A percentile compares a stretch with the other conserved stretches of the same genome.
Evolutionary conservation across 225 moss, liverwort and hornwort genomes (phyloP).

Genomic region (Marchantia polymorpha): DNA sequence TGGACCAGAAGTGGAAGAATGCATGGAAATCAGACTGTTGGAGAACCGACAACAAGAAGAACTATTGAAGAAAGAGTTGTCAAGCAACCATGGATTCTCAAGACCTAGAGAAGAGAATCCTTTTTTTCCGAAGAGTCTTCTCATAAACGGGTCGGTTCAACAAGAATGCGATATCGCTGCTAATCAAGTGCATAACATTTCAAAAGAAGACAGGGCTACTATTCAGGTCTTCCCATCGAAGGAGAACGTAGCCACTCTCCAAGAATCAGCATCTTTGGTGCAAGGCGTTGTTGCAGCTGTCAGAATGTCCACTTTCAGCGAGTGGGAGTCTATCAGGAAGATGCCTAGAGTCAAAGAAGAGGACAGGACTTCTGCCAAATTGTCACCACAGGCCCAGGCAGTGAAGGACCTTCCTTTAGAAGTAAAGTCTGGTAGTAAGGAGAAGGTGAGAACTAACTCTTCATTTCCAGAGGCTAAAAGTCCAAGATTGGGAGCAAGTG

Average conservation of each 20-base stretch:
- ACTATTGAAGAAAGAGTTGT: constrained; percentile 6
- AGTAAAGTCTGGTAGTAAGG: constrained; percentile 12
- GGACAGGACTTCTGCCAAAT: constrained; percentile 2
- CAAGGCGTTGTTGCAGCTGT: background rate
- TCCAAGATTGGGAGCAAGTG: background rate
- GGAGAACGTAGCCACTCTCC: background rate
- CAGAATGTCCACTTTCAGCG: constrained; percentile 19
- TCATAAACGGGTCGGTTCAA: constrained; percentile 1
- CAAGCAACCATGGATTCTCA: constrained; percentile 22
- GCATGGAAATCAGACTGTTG: constrained; percentile 26
- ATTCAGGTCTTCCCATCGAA: background rate
- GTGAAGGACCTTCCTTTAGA: constrained; percentile 17
- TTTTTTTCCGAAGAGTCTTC: background rate
- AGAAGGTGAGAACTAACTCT: constrained; percentile 1
- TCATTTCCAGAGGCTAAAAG: background rate
- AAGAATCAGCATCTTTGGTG: constrained; percentile 6
- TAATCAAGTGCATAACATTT: background rate
- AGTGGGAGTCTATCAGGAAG: constrained; percentile 10
- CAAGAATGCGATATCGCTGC: constrained; percentile 5
- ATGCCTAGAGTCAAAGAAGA: constrained; percentile 21
- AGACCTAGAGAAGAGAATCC: constrained; percentile 14
- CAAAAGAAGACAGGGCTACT: constrained; percentile 10
- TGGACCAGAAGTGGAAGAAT: constrained; percentile 47
- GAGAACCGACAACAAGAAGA: constrained; percentile 22
- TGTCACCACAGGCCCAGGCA: background rate